Conservation (phyloP, 495 filamentous ascomycete species). For the Astrocystis sublimbata region DNA sequence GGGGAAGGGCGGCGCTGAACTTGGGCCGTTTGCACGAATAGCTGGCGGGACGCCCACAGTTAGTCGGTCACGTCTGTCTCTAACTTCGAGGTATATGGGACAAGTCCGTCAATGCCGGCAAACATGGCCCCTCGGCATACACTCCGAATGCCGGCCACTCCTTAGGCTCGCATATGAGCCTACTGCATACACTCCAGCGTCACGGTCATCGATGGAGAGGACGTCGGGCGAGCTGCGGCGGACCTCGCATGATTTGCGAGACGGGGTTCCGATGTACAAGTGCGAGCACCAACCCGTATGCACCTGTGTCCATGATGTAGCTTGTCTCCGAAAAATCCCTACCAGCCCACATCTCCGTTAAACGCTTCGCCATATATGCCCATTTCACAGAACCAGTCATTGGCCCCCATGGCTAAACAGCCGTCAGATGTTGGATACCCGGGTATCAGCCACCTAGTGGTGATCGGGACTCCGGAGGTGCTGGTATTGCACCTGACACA, state of each 20-base stretch:
- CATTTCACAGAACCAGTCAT: constrained; percentile 25
- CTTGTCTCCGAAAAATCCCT: constrained; percentile 27
- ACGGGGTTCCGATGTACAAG: constrained; percentile 46
- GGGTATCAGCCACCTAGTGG: constrained; percentile 30
- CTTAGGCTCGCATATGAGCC: constrained; percentile 38
- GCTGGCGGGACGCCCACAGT: constrained; percentile 76
- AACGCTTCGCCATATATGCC: constrained; percentile 28
- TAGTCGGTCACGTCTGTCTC: constrained; percentile 73
- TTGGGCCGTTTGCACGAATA: constrained; percentile 79
- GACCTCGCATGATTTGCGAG: constrained; percentile 47
- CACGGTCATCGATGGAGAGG: constrained; percentile 46
- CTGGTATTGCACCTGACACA: constrained; percentile 12
- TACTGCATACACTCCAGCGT: constrained; percentile 39
- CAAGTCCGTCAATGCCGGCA: constrained; percentile 38
- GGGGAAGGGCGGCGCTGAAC: constrained; percentile 58
- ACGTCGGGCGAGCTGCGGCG: constrained; percentile 44
- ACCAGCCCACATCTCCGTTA: constrained; percentile 32
- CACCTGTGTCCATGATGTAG: constrained; percentile 29
- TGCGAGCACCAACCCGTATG: constrained; percentile 34
- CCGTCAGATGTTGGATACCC: constrained; percentile 27
- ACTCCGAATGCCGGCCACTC: constrained; percentile 34
- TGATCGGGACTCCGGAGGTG: constrained; percentile 19
- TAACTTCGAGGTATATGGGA: constrained; percentile 70
- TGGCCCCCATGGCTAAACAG: constrained; percentile 15
- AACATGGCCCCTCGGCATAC: constrained; percentile 32